A percentile compares a stretch with the other conserved stretches of the same genome.
Evolutionary conservation across 2,329 filamentous ascomycete genomes (phyloP).

Genomic region (Arthrocladium fulminans): DNA sequence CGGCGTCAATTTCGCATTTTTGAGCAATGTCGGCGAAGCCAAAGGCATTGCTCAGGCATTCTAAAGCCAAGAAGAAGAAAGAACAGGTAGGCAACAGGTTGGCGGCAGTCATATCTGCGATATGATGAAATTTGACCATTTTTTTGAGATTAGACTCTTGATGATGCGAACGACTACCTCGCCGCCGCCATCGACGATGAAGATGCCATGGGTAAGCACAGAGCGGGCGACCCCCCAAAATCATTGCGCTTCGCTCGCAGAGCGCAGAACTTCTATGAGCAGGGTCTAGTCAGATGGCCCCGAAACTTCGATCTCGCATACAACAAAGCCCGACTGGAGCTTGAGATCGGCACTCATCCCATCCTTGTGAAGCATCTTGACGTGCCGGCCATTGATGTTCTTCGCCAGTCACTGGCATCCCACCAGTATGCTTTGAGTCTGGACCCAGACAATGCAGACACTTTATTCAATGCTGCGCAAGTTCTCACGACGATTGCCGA

Average conservation of each 20-base stretch:
- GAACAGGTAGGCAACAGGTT: constrained; percentile 28
- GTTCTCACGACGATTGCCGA: constrained; percentile 60
- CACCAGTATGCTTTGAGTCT: constrained; percentile 54
- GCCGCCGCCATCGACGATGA: constrained; percentile 61
- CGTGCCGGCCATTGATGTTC: constrained; percentile 43
- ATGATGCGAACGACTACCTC: constrained; percentile 59
- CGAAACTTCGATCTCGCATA: constrained; percentile 62
- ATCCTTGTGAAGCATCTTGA: constrained; percentile 53
- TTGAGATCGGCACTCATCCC: constrained; percentile 60
- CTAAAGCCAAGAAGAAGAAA: constrained; percentile 24
- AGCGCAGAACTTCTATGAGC: constrained; percentile 58
- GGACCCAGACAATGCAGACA: constrained; percentile 55
- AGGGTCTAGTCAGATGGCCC: constrained; percentile 53
- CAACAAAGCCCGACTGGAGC: constrained; percentile 63
- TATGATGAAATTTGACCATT: constrained; percentile 14
- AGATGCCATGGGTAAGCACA: constrained; percentile 66
- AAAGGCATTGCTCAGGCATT: constrained; percentile 23
- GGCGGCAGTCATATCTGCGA: constrained; percentile 4
- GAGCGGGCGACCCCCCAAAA: constrained; percentile 60
- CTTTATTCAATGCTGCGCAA: constrained; percentile 63
- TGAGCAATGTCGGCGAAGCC: constrained; percentile 18
- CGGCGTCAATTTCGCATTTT: too few species aligned
- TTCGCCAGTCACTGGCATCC: constrained; percentile 54
- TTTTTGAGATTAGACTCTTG: constrained; percentile 37
- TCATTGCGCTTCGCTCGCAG: constrained; percentile 50